Evolutionary conservation across 192 early-diverging fungal genomes (phyloP).

Genomic region (Oehlia diaphana): DNA sequence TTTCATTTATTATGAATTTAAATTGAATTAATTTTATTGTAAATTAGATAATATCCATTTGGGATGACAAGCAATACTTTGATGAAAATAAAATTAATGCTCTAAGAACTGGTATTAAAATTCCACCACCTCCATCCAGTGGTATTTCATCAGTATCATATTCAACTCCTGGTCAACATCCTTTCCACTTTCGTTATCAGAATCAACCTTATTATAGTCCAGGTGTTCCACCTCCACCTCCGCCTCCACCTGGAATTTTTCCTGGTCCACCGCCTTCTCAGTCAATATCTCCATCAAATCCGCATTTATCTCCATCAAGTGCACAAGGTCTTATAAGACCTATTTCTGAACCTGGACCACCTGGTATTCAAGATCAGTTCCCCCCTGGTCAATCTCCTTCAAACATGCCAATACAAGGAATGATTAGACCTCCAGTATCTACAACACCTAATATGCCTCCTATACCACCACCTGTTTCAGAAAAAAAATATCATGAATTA

Average conservation of each 20-base stretch:
- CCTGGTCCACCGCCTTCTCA: conserved; percentile 1
- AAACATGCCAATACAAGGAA: conserved; percentile 24
- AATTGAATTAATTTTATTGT: neutral
- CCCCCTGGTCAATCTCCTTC: conserved; percentile 8
- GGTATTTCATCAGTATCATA: neutral
- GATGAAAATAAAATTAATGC: conserved; percentile 26
- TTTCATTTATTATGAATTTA: neutral
- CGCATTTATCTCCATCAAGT: conserved; percentile 10
- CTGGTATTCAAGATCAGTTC: conserved; percentile 7
- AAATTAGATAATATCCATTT: conserved; percentile 29
- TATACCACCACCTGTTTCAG: conserved; percentile 15
- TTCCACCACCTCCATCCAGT: conserved; percentile 18
- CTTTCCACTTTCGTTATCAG: conserved; percentile 17
- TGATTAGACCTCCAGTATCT: neutral
- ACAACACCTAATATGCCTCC: neutral
- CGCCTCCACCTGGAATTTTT: conserved; percentile 13
- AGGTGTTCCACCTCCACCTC: conserved; percentile 1
- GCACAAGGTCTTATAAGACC: conserved; percentile 12
- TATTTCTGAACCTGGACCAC: conserved; percentile 24
- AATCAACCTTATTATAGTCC: conserved; percentile 20
- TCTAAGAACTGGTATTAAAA: conserved; percentile 11
- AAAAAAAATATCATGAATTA: conserved; percentile 32
- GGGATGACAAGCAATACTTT: conserved; percentile 30
- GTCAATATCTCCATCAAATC: neutral
- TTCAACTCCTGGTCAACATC: conserved; percentile 7